Base-by-base conservation (phyloP, 768 basidiomycete species). In the Russula emetica region DNA sequence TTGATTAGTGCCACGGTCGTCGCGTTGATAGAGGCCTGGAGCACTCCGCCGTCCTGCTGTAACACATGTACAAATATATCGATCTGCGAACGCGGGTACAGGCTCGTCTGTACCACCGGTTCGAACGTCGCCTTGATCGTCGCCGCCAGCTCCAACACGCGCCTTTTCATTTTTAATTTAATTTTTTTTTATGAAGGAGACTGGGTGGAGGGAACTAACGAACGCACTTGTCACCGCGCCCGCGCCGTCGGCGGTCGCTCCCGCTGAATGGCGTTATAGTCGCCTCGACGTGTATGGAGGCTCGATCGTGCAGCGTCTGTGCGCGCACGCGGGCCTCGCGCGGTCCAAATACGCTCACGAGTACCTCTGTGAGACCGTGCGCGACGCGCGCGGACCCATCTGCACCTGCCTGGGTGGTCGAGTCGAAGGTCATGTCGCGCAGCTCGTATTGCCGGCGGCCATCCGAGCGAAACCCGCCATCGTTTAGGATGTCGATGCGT, bases 71-170 rank as follows among this genome's bases (percentile, higher is more conserved):
- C 81, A 74, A 87, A 91, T 64, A 99, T 87, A 76, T 96, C 92
- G 73, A 99, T 97, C 73, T 94, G 87, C 38, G 91, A 91, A 55
- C 97, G 87, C 24, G 96, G 96, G 76, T 97, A 98, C 53, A 99
- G 82, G 64, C 82, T 82, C 8, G 90, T 89, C 72, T 94, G 90
- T 26, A 99, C 84, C 60, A 96, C 93, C 47, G 95, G 94, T 72
- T 98, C 96, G 72, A 99, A 98, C 0, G 97, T 98, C 34, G 92
- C 87, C 76, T 92, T 91, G 66, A 98, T 86, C 26, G 87, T 85
- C 2, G 92, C 80, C 13, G 88, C 90, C 67, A 97, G 80, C 76
- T 99, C 97, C 65, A 90, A 78, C 66, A 92, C 81, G 18, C 94
- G 92, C 75, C 95, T 96, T 68, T 96, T 68, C 38, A 11, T 38